These are phyloP conservation scores for Sordariomycetes sp. DNA, from an alignment of 2,329 filamentous ascomycete species.

Conservation along the genomic window DNA sequence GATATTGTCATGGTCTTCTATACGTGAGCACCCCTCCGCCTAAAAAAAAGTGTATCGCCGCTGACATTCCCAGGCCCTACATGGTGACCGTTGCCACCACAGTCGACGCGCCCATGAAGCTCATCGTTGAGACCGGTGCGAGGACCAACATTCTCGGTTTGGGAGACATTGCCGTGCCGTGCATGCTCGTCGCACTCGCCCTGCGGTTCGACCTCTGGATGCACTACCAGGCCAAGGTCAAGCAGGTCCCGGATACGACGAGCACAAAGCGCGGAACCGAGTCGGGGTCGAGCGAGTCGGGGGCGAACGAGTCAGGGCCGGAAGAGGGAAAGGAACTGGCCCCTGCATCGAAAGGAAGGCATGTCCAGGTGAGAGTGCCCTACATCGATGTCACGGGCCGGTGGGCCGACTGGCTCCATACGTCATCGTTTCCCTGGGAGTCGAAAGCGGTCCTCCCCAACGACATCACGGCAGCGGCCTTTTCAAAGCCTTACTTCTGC, in stretches of 20 bases:
- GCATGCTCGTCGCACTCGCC: slow-evolving; percentile 79
- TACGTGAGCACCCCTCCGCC: slow-evolving; percentile 38
- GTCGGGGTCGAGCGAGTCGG: slow-evolving; percentile 6
- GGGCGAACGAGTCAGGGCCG: slow-evolving; percentile 6
- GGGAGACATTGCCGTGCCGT: slow-evolving; percentile 88
- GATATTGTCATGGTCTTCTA: slow-evolving; percentile 91
- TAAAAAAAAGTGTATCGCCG: neutral
- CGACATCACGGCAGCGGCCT: slow-evolving; percentile 30
- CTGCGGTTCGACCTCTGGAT: slow-evolving; percentile 86
- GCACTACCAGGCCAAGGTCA: slow-evolving; percentile 62
- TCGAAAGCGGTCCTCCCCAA: slow-evolving; percentile 45
- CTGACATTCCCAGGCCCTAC: slow-evolving; percentile 42
- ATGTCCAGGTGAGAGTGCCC: slow-evolving; percentile 15
- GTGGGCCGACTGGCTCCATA: slow-evolving; percentile 61
- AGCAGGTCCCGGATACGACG: slow-evolving; percentile 27
- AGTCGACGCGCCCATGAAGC: slow-evolving; percentile 85
- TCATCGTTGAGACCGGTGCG: slow-evolving; percentile 62
- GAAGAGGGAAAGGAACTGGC: slow-evolving; percentile 9
- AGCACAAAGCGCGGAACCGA: slow-evolving; percentile 14
- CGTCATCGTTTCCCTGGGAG: neutral
- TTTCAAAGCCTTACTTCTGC: slow-evolving; percentile 78
- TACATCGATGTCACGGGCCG: slow-evolving; percentile 18
- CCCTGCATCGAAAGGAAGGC: slow-evolving; percentile 15
- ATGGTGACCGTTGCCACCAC: slow-evolving; percentile 84
- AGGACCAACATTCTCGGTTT: slow-evolving; percentile 75